A percentile compares a stretch with the other conserved stretches of the same genome.
Conservation (phyloP, 805 yeast species). For the Nakazawaea pomicola region DNA sequence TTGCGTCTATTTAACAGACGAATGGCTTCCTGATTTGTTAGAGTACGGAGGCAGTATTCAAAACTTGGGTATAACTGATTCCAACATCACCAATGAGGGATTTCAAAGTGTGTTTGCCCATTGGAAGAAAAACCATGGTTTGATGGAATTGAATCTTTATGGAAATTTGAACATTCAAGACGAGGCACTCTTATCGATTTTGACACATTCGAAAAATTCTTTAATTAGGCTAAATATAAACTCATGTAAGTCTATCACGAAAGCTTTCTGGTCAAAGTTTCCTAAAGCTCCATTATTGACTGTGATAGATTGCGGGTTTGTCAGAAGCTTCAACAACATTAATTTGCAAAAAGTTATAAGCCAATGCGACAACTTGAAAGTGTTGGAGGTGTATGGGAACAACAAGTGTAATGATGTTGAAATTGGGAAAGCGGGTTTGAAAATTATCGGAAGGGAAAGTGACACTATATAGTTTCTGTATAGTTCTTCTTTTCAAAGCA, state of each 20-base stretch:
- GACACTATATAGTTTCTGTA: slow-evolving; percentile 41
- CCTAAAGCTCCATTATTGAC: slow-evolving; percentile 56
- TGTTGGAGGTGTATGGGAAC: slow-evolving; percentile 79
- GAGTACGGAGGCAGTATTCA: slow-evolving; percentile 16
- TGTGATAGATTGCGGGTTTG: slow-evolving; percentile 73
- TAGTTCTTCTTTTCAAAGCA: too few species aligned
- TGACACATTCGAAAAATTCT: slow-evolving; percentile 60
- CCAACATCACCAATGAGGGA: slow-evolving; percentile 39
- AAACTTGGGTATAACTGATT: slow-evolving; percentile 4
- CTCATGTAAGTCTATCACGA: slow-evolving; percentile 57
- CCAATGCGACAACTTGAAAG: slow-evolving; percentile 55
- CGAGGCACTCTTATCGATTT: slow-evolving; percentile 50
- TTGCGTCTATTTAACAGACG: slow-evolving; percentile 68
- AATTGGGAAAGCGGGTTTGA: slow-evolving; percentile 44
- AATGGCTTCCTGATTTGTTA: slow-evolving; percentile 26
- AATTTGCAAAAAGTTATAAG: slow-evolving; percentile 52
- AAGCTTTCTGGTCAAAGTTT: slow-evolving; percentile 35
- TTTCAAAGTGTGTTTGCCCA: slow-evolving; percentile 51
- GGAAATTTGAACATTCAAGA: slow-evolving; percentile 68
- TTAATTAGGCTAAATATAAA: slow-evolving; percentile 69
- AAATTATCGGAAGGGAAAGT: slow-evolving; percentile 71
- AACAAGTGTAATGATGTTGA: slow-evolving; percentile 61
- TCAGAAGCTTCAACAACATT: slow-evolving; percentile 67
- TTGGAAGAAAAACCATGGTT: slow-evolving; percentile 53
- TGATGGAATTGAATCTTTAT: slow-evolving; percentile 54